Evolutionary conservation across 2,329 filamentous ascomycete genomes (phyloP), one percentile per base, ranked within the genome.

Genomic region (Arthrobotrys iridis): DNA sequence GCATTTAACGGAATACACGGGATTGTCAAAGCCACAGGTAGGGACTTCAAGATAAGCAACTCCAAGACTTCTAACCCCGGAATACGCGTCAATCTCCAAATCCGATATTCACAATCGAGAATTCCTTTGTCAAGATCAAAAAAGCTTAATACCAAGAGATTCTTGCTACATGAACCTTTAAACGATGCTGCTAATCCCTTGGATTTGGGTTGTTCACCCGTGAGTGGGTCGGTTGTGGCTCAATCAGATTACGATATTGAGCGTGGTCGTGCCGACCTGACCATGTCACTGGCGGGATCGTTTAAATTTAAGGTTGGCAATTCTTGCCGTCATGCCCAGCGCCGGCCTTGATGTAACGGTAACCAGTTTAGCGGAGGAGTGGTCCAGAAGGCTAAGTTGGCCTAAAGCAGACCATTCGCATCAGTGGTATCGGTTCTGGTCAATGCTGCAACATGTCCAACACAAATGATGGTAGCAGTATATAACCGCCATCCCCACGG

Each of bases 401-500:
- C 50, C 50, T 35, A 55, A 55, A 55, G 24, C n/a, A 13, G 50
- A 20, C 50, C 8, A n/a, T 6, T 24, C 50, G 50, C 28, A 37
- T 55, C 28, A 26, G 24, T 22, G 15, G 5, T 37, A 13, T 37
- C 7, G 22, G 3, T 55, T 55, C 37, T 37, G 28, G 50, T 37
- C 6, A 20, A 55, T 10, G 18, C 8, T 55, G 28, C 30, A 55
- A 55, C 50, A 37, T 33, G 8, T 18, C 24, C 50, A 55, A 55
- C 50, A 15, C 50, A 55, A 20, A 5, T n/a, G 26, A n/a, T 22
- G 46, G 0, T 1, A 13, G 11, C 30, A 7, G 30, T 55, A 55
- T 55, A 55, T 22, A 37, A 55, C 18, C 7, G 50, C 50, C n/a
- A 37, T 55, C 50, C 50, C 48, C 50, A 24, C 50, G 15, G 11